A percentile compares a stretch with the other conserved stretches of the same genome.
Conservation (phyloP, 2,329 filamentous ascomycete genomes). For the Xylaria sp. region DNA sequence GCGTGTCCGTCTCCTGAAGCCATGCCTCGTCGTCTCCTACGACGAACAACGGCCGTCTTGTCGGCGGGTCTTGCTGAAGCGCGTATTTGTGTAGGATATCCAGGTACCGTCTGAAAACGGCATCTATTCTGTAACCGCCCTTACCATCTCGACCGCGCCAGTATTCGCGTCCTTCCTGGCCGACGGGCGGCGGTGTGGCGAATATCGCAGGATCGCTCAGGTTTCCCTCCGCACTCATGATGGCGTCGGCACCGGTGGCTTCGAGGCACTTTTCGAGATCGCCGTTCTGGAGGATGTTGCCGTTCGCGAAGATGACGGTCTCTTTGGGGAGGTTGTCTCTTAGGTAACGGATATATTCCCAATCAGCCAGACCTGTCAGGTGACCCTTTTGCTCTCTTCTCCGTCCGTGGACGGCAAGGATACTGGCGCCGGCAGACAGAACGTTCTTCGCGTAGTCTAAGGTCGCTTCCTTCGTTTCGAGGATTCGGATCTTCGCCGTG, state of each 20-base stretch:
- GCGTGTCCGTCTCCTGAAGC: constrained; percentile 35
- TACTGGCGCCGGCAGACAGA: constrained; percentile 79
- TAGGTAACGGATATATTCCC: constrained; percentile 76
- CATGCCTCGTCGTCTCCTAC: constrained; percentile 50
- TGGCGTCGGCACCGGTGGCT: constrained; percentile 80
- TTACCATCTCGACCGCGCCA: constrained; percentile 75
- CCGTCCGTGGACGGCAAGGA: constrained; percentile 87
- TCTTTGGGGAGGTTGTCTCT: constrained; percentile 77
- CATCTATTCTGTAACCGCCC: constrained; percentile 85
- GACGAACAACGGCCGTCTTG: constrained; percentile 67
- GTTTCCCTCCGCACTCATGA: constrained; percentile 97
- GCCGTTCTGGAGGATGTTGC: constrained; percentile 76
- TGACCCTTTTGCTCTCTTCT: constrained; percentile 92
- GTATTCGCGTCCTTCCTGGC: constrained; percentile 70
- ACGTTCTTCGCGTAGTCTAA: constrained; percentile 86
- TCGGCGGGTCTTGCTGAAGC: constrained; percentile 59
- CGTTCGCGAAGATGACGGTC: constrained; percentile 94
- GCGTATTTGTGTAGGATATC: constrained; percentile 82
- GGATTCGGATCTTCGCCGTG: constrained; percentile 88
- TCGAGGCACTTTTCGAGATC: constrained; percentile 75
- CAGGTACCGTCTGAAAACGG: constrained; percentile 79
- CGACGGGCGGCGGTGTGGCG: constrained; percentile 56
- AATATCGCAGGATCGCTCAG: constrained; percentile 90
- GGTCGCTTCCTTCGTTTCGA: constrained; percentile 81
- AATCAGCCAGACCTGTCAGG: constrained; percentile 88